A percentile compares a stretch with the other conserved stretches of the same genome.
These are phyloP conservation scores for Botrytis pseudocinerea DNA, from an alignment of 2,329 filamentous ascomycete genomes.

Conservation along the genomic window DNA sequence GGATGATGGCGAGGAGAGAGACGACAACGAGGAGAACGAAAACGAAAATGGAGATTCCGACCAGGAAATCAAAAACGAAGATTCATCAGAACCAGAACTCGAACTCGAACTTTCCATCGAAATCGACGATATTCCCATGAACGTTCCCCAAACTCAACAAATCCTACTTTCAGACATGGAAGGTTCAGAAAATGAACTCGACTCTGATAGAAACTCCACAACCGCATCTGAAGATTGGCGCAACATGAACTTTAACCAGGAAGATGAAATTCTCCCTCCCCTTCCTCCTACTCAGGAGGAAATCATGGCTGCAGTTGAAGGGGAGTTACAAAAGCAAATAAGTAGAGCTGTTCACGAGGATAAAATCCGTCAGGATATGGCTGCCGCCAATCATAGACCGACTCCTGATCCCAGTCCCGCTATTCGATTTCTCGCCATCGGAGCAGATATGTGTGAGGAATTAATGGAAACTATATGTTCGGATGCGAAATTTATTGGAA, in stretches of 20 bases:
- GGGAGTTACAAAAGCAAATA: not conserved
- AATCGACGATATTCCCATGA: not conserved
- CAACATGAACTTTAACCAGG: not conserved
- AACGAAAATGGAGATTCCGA: not conserved
- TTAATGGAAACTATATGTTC: not conserved
- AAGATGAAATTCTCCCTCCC: not conserved
- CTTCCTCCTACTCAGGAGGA: not conserved
- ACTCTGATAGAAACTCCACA: not conserved
- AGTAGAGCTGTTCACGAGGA: not conserved
- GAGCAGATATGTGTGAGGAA: not conserved
- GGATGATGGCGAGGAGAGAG: no score
- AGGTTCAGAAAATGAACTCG: not conserved
- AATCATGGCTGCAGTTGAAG: not conserved
- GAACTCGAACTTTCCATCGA: not conserved
- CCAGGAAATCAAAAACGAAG: not conserved
- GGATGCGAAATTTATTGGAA: not conserved
- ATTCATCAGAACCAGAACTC: not conserved
- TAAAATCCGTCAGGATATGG: not conserved
- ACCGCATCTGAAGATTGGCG: constrained; percentile 5
- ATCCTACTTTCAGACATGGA: not conserved
- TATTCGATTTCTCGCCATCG: not conserved
- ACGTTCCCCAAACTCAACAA: not conserved
- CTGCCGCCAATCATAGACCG: not conserved
- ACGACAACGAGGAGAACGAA: not conserved
- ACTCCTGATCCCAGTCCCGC: not conserved